Percentiles rank a stretch among this genome's conserved stretches.
These are phyloP conservation scores for Hebeloma cylindrosporum DNA, from an alignment of 768 basidiomycete genomes.

Conservation along the genomic window DNA sequence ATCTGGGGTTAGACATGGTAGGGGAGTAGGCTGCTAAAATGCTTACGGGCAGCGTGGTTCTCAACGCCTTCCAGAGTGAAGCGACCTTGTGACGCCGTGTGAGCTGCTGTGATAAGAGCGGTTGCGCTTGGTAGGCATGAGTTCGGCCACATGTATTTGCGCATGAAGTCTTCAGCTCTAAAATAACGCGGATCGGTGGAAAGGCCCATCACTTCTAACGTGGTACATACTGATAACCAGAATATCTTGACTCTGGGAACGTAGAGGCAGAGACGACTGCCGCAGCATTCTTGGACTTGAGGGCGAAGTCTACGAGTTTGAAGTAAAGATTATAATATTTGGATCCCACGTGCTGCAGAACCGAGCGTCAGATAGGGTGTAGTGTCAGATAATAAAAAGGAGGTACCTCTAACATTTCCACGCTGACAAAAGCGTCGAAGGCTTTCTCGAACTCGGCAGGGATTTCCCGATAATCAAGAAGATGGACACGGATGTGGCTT, in stretches of 20 bases:
- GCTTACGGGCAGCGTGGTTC: slow-evolving; percentile 77
- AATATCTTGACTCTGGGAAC: slow-evolving; percentile 69
- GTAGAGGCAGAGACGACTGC: slow-evolving; percentile 69
- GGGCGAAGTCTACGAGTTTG: slow-evolving; percentile 73
- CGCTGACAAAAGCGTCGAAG: slow-evolving; percentile 76
- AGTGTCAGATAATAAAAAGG: slow-evolving; percentile 20
- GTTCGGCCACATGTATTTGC: slow-evolving; percentile 88
- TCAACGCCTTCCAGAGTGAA: slow-evolving; percentile 85
- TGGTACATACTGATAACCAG: slow-evolving; percentile 62
- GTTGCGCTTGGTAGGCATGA: slow-evolving; percentile 87
- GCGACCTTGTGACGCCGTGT: slow-evolving; percentile 65
- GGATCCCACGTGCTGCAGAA: slow-evolving; percentile 48
- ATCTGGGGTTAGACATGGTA: slow-evolving; percentile 13
- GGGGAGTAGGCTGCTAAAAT: slow-evolving; percentile 7
- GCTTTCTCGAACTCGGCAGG: slow-evolving; percentile 78
- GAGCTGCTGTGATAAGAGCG: slow-evolving; percentile 71
- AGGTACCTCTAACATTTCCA: slow-evolving; percentile 77
- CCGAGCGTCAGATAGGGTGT: slow-evolving; percentile 6
- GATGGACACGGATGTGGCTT: slow-evolving; percentile 75
- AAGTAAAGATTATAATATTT: slow-evolving; percentile 71
- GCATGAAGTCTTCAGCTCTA: slow-evolving; percentile 82
- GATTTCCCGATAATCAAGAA: slow-evolving; percentile 89
- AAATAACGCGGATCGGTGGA: slow-evolving; percentile 8
- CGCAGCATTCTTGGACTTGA: slow-evolving; percentile 67
- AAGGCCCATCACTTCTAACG: background rate